Conservation (phyloP, 345 rosid genomes). For the Brassica cretica region DNA sequence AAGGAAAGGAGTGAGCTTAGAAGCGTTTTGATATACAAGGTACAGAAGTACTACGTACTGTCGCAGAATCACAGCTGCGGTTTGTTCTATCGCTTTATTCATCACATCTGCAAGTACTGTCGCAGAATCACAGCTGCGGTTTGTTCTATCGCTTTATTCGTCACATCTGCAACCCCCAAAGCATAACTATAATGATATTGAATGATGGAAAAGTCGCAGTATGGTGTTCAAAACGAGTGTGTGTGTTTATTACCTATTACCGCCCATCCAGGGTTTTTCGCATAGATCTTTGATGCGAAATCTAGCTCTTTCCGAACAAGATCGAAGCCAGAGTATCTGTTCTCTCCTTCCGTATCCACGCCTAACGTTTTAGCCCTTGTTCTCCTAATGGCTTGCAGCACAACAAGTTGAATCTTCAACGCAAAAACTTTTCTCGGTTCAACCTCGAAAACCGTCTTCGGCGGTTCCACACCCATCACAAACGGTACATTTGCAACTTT, state of each 20-base stretch:
- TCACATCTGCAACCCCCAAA: no score
- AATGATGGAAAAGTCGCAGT: no score
- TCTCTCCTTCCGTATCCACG: conserved; percentile 50
- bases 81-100: conserved; percentile 89
- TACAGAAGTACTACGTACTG: conserved; percentile 55
- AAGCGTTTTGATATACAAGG: conserved; percentile 76
- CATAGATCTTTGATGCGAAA: conserved; percentile 60
- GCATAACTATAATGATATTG: no score
- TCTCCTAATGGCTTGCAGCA: conserved; percentile 68
- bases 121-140: no score
- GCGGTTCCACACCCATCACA: conserved; percentile 73
- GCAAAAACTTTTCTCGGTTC: conserved; percentile 80
- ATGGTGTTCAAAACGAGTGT: no score
- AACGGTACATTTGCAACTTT: conserved; percentile 85
- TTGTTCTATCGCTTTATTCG: no score
- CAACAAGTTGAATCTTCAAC: conserved; percentile 67
- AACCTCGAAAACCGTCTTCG: conserved; percentile 61
- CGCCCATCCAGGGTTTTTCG: conserved; percentile 78
- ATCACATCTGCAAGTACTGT: conserved; percentile 89
- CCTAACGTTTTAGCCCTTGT: conserved; percentile 80
- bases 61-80: conserved; percentile 75
- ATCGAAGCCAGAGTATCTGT: conserved; percentile 85
- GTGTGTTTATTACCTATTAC: no score
- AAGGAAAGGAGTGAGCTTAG: conserved; percentile 27
- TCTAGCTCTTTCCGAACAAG: conserved; percentile 67